Base-by-base conservation (phyloP, 176 grass and related monocot genomes). In the Carex cristatella region DNA sequence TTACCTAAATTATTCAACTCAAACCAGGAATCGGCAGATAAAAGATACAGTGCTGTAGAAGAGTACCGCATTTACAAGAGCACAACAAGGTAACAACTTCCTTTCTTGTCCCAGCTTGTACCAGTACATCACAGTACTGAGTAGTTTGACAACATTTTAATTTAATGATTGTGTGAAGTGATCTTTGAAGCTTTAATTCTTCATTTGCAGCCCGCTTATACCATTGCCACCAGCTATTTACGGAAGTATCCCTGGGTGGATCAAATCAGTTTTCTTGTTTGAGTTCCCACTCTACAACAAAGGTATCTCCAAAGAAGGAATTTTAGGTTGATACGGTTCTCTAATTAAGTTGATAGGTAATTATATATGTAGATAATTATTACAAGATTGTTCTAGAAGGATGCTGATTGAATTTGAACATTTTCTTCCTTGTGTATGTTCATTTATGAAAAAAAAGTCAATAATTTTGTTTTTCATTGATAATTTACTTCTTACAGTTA, bases 281-380 rank as follows among this genome's bases (percentile, higher is more conserved):
- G 95, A 98, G 89, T 88, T 98, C 0, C 93, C 91, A 42, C 91
- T 98, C 69, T 98, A 98, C 86, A 95, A 87, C 75, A 91, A 69
- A 85, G 93, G 83, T 86, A 69, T 68, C 31, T 54, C 32, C 61
- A 27, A 49, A 12, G 85, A 81, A 81, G 28, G 75, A 69, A 55
- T 64, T 58, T 81, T 86, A 67, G 81, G 6, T 66, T 86, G 62
- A 86, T 1, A 19, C 16, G 31, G 28, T 63, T 78, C 46, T 81
- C 35, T 68, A 54, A 4, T 53, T 75, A 49, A 65, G 19, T 67
- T 15, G 13, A 64, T 55, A 51, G 48, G 48, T 51, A 51, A 51
- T 51, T 51, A 77, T 77, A 6, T 77, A 14, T 14, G 48, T 55
- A 23, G 48, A 51, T 51, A 15, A 30, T 77, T 32, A 56, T 33